Percentiles rank a stretch among this genome's conserved stretches.
These are phyloP conservation scores for Rhizophagus clarus DNA, from an alignment of 192 early-diverging fungal genomes.

Conservation along the genomic window DNA sequence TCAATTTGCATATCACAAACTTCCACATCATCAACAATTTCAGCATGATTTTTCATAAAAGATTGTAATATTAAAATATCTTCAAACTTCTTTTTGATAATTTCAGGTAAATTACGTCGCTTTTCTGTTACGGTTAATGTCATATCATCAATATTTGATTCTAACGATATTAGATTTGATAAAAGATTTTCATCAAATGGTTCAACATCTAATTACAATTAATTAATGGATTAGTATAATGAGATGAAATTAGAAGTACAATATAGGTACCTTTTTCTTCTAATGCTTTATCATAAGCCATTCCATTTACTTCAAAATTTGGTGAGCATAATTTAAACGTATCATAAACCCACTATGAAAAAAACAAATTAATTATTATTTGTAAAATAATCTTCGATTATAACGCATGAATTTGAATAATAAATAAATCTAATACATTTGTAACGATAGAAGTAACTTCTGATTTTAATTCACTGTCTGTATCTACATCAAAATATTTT, in stretches of 20 bases:
- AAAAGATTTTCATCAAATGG: neutral
- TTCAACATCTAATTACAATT: neutral
- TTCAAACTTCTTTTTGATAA: neutral
- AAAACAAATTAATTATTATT: neutral
- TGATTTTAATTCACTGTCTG: neutral
- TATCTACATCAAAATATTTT: neutral
- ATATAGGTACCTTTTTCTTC: neutral
- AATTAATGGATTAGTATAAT: neutral
- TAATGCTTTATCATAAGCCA: slow-evolving; percentile 13
- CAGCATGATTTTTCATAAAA: neutral
- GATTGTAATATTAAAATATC: neutral
- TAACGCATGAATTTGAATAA: neutral
- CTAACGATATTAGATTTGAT: neutral
- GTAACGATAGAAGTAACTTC: neutral
- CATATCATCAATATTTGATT: neutral
- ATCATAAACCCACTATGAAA: slow-evolving; percentile 12
- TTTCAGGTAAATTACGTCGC: neutral
- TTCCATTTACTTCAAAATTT: slow-evolving; percentile 13
- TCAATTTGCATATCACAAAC: neutral
- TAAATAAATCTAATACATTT: neutral
- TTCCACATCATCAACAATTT: neutral
- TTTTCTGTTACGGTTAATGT: neutral
- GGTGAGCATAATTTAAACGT: slow-evolving; percentile 15
- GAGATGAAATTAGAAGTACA: neutral
- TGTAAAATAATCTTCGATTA: neutral